phyloP scores from a whole-genome alignment of 106 monocot species.

The Xerophyta viscosa region DNA sequence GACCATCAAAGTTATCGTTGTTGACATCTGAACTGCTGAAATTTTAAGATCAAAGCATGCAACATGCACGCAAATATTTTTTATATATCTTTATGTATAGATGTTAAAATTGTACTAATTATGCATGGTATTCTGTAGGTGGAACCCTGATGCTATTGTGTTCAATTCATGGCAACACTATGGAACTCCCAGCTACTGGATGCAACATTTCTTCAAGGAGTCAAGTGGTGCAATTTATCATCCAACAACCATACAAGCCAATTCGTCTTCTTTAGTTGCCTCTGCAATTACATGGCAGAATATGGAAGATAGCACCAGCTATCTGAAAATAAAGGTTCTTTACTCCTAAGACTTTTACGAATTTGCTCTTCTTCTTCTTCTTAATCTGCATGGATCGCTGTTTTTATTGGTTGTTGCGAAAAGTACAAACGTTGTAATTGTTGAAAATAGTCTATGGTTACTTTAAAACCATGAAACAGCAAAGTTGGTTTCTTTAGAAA shows the following conservation, averaged over 20 bases:
- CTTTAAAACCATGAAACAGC: no score
- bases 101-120: no score
- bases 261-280: slow-evolving; percentile 37
- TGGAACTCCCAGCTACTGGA: slow-evolving; percentile 96
- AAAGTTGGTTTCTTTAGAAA: no score
- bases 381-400: not conserved
- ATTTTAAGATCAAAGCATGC: not conserved
- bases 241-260: slow-evolving; percentile 38
- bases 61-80: not conserved
- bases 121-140: slow-evolving; percentile 25
- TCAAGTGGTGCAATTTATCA: slow-evolving; percentile 65
- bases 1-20: not conserved
- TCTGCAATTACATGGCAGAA: slow-evolving; percentile 76
- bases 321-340: slow-evolving; percentile 75
- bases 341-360: not conserved
- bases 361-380: not conserved
- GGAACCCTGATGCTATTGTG: slow-evolving; percentile 89
- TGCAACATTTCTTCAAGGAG: slow-evolving; percentile 87
- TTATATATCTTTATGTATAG: no score
- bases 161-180: slow-evolving; percentile 87
- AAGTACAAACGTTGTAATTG: not conserved
- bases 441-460: no score
- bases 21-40: not conserved
- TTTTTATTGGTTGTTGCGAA: not conserved
- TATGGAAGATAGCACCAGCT: slow-evolving; percentile 29